Evolutionary conservation across 768 basidiomycete species (phyloP), one percentile per base, ranked within the genome.

Genomic region (Piloderma croceum): DNA sequence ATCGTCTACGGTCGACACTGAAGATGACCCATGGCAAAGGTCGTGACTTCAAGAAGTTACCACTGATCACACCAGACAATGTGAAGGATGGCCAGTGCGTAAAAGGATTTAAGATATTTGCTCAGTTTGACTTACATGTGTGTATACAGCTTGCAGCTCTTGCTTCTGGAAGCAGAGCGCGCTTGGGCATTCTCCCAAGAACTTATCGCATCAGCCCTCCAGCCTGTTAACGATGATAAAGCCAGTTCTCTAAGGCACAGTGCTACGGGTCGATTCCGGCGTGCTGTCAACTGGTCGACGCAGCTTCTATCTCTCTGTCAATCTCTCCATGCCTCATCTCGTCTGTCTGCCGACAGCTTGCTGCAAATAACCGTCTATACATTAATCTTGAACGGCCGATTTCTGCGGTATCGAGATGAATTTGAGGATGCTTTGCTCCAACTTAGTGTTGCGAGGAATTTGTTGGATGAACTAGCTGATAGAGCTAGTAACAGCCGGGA

Each of bases 101-200:
- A 7, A 36, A 21, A 13, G 23, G 40, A 20, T 20, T 20, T n/a
- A 25, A 33, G 7, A 5, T 13, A 34, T 44, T 13, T 36, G 44
- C 27, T 38, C 46, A 29, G 40, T 40, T 43, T 46, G 41, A 43
- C 36, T 24, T 35, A 25, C 33, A 34, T 40, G 36, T 19, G 27
- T 10, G 32, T n/a, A n/a, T 39, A 20, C 40, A 90, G 88, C 52
- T 72, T 93, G 5, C 83, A 93, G 51, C 73, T 96, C 9, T 65
- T 92, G 34, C 71, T 97, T 7, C 82, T 92, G 53, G 90, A 96
- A 58, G 78, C 90, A 7, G 94, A 98, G 59, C 80, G 94, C 32
- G 88, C 90, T 22, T 91, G 91, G 81, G 81, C 88, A 1, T 80
- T 91, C 61, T 81, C 91, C 4, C 89, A 93, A 59, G 87, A 89